phyloP scores from a whole-genome alignment of 1,284 basidiomycete species.

The Tetrapyrgos nigripes region DNA sequence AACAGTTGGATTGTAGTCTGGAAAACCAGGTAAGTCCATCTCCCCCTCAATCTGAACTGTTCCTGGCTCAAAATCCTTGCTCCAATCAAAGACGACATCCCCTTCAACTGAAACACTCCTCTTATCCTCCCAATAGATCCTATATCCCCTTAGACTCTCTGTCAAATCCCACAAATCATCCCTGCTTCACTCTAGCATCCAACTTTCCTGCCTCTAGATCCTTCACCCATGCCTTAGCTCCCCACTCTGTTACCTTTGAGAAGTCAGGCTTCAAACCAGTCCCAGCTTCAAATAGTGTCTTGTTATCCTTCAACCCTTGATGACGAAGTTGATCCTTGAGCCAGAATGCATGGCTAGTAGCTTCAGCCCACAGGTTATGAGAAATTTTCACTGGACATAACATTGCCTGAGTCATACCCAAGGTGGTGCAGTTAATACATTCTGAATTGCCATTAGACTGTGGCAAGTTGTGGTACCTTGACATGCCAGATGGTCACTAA shows the following conservation, averaged over 20 bases:
- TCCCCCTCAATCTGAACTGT: conserved; percentile 32
- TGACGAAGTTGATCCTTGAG: conserved; percentile 38
- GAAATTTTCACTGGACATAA: conserved; percentile 31
- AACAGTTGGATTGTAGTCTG: not conserved
- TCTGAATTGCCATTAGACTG: conserved; percentile 41
- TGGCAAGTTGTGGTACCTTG: conserved; percentile 42
- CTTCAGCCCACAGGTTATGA: conserved; percentile 38
- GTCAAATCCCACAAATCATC: conserved; percentile 38
- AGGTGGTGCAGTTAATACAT: conserved; percentile 35
- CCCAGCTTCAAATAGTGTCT: conserved; percentile 34
- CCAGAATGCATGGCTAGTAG: conserved; percentile 32
- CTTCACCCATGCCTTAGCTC: conserved; percentile 28
- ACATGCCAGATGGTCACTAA: conserved; percentile 28
- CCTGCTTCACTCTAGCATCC: conserved; percentile 28
- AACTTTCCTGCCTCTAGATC: conserved; percentile 34
- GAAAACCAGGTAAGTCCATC: conserved; percentile 16
- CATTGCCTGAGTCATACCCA: conserved; percentile 31
- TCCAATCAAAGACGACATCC: conserved; percentile 35
- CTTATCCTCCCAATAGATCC: conserved; percentile 41
- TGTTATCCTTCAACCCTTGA: conserved; percentile 24
- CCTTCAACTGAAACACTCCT: conserved; percentile 36
- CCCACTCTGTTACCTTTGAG: conserved; percentile 27
- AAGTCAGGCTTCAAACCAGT: conserved; percentile 35
- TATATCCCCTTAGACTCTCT: conserved; percentile 18
- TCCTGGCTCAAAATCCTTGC: conserved; percentile 15